Evolutionary conservation across 2,329 filamentous ascomycete species (phyloP), one percentile per base, ranked within the genome.

Genomic region (Ophiosphaerella herpotricha): DNA sequence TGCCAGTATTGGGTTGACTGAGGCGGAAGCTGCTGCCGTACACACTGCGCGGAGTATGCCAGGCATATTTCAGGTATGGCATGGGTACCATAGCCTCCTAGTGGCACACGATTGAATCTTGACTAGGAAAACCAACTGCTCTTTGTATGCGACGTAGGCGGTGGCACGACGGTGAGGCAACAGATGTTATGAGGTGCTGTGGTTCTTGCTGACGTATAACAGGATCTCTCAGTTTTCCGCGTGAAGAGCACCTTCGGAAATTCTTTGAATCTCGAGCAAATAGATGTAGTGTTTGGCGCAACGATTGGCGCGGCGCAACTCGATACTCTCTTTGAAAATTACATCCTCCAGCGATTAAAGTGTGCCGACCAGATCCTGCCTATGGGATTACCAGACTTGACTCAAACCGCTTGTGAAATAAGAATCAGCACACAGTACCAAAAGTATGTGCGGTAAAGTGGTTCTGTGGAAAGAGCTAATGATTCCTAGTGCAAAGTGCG

Each of bases 11-110:
- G 77, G 77, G 0, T 64, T 82, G 24, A 82, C 80, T 0, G 80
- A 82, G 59, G 79, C 80, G 0, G 80, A 82, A 55, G 80, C 80
- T 3, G 79, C 80, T 3, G 80, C 79, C 21, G 78, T 82, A 0
- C 76, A 80, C 59, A 75, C 76, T 1, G 74, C 75, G 2, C 48
- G 55, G 0, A 60, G 63, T 37, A 52, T 58, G 18, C 56, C 64
- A 12, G 58, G 54, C 7, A 61, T 67, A 13, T 68, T 66, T 63
- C 32, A 54, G 68, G 23, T 23, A 33, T 46, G 24, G 26, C 26
- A 11, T 6, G 11, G 11, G 26, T 8, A 29, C 11, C 11, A 8
- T 29, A 29, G 26, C 11, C 26, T 29, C 11, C 26, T 2, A 29
- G 11, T 29, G 6, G 5, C 26, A 8, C 26, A 29, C 26, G 4